Percentiles rank a stretch among this genome's conserved stretches.
These are phyloP conservation scores for Sindora glabra DNA, from an alignment of 306 rosid genomes.

Conservation along the genomic window DNA sequence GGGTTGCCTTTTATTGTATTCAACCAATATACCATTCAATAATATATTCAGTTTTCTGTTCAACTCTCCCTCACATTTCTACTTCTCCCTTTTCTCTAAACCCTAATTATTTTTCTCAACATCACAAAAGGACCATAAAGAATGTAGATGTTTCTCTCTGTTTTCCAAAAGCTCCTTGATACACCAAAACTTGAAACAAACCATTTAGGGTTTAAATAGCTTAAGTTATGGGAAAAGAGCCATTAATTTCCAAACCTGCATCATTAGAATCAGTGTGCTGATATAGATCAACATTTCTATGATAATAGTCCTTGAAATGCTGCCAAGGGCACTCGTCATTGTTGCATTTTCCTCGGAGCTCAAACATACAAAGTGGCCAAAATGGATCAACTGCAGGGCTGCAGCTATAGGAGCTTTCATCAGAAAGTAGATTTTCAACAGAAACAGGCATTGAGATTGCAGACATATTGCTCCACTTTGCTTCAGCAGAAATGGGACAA, in stretches of 20 bases:
- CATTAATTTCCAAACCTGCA: conserved; percentile 53
- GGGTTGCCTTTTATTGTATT: too few species aligned
- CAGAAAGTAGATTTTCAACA: conserved; percentile 27
- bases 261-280: conserved; percentile 33
- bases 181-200: conserved; percentile 12
- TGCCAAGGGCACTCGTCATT: conserved; percentile 98
- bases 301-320: conserved; percentile 60
- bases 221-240: too few species aligned
- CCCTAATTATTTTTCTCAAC: not conserved
- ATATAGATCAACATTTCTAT: conserved; percentile 19
- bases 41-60: too few species aligned
- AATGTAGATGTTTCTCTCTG: not conserved
- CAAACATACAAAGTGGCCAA: conserved; percentile 96
- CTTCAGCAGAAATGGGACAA: conserved; percentile 24
- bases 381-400: conserved; percentile 63
- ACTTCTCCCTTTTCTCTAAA: not conserved
- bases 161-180: not conserved
- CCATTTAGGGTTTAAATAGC: not conserved
- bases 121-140: not conserved
- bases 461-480: conserved; percentile 20
- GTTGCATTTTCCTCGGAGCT: conserved; percentile 99
- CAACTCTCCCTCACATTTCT: too few species aligned
- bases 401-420: conserved; percentile 56
- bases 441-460: conserved; percentile 27
- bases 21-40: too few species aligned